Evolutionary conservation across 371 early-diverging fungal species (phyloP).

Genomic region (Mortierella sp.): DNA sequence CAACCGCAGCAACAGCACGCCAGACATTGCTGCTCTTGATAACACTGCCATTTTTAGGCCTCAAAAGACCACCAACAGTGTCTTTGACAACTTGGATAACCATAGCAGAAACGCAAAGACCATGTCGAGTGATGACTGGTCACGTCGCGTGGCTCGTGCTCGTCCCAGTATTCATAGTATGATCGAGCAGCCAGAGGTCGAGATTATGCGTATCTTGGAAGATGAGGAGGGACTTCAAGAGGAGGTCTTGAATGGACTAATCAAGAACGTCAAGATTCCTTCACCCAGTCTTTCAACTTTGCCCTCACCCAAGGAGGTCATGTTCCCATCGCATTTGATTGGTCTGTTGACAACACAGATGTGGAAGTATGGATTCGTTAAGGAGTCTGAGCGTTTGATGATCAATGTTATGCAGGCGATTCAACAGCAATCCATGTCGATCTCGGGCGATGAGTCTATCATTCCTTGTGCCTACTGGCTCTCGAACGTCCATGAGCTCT

Average conservation of each 20-base stretch:
- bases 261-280: constrained; percentile 89
- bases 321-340: constrained; percentile 96
- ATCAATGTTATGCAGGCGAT: constrained; percentile 90
- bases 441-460: constrained; percentile 70
- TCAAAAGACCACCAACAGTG: constrained; percentile 54
- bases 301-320: constrained; percentile 85
- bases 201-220: constrained; percentile 53
- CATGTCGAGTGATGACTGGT: constrained; percentile 57
- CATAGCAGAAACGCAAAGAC: constrained; percentile 49
- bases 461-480: constrained; percentile 87
- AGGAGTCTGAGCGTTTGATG: constrained; percentile 84
- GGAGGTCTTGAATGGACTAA: constrained; percentile 90
- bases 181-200: constrained; percentile 55
- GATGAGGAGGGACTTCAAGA: constrained; percentile 82
- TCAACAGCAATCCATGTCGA: constrained; percentile 68
- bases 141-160: constrained; percentile 38
- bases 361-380: constrained; percentile 86
- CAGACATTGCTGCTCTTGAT: constrained; percentile 48
- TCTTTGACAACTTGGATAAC: constrained; percentile 55
- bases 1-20: constrained; percentile 56
- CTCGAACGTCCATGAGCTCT: constrained; percentile 93
- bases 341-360: constrained; percentile 88
- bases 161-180: constrained; percentile 56
- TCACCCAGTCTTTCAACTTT: constrained; percentile 86
- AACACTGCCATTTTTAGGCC: constrained; percentile 42